A percentile compares a stretch with the other conserved stretches of the same genome.
Evolutionary conservation across 768 basidiomycete species (phyloP).

Genomic region (Sporobolomyces phaffii): DNA sequence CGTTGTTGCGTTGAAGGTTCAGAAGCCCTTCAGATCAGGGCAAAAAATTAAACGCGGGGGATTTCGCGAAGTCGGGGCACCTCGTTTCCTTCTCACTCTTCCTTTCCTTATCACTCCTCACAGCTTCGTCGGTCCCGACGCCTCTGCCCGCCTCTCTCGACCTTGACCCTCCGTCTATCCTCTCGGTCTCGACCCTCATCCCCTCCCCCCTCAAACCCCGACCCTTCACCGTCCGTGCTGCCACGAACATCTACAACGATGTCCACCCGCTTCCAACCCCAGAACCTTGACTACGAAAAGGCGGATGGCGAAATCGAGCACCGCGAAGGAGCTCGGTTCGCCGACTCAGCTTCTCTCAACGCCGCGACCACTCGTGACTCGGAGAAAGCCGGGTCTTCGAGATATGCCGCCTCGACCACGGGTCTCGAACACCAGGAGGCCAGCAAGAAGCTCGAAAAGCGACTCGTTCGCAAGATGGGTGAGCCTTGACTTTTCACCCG

Average conservation of each 20-base stretch:
- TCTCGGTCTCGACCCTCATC: too few species aligned
- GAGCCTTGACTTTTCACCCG: neutral
- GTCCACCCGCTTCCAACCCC: slow-evolving; percentile 1
- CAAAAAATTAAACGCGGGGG: neutral
- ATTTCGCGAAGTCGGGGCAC: neutral
- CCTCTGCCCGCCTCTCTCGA: too few species aligned
- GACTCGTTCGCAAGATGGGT: slow-evolving; percentile 35
- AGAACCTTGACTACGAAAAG: slow-evolving; percentile 6
- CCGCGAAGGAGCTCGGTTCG: slow-evolving; percentile 10
- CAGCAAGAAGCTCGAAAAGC: slow-evolving; percentile 12
- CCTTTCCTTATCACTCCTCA: neutral
- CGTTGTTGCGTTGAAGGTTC: neutral
- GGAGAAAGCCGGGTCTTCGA: slow-evolving; percentile 34
- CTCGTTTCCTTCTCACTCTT: neutral
- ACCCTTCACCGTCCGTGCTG: neutral
- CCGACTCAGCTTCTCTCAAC: slow-evolving; percentile 16
- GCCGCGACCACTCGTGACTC: slow-evolving; percentile 15
- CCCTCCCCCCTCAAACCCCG: too few species aligned
- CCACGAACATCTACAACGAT: too few species aligned
- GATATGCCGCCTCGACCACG: slow-evolving; percentile 16
- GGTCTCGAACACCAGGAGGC: slow-evolving; percentile 19
- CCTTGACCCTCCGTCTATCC: too few species aligned
- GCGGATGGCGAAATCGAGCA: slow-evolving; percentile 6
- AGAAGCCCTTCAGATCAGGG: neutral
- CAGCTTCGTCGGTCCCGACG: neutral